Percentiles rank a stretch among this genome's conserved stretches.
Evolutionary conservation across 768 basidiomycete genomes (phyloP).

Genomic region (Tephrocybe sp.): DNA sequence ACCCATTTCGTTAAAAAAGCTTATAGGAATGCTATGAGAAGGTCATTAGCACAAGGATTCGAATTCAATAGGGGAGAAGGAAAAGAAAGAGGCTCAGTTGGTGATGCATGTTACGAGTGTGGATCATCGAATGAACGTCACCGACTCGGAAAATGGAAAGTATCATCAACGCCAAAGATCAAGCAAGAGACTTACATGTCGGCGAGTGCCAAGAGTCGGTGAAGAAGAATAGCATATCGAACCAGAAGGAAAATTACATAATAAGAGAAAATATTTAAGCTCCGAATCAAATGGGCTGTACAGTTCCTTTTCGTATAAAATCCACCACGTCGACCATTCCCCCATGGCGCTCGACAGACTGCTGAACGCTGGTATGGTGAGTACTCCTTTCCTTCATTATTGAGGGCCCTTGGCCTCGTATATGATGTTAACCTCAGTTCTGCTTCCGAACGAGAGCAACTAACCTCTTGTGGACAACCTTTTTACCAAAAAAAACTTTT

Average conservation of each 20-base stretch:
- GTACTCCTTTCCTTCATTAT: constrained; percentile 3
- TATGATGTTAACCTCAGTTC: constrained; percentile 40
- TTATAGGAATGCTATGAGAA: neutral
- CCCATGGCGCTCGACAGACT: neutral
- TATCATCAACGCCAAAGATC: constrained; percentile 54
- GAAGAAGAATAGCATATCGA: neutral
- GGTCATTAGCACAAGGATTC: constrained; percentile 1
- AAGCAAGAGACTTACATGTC: constrained; percentile 30
- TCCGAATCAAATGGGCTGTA: constrained; percentile 40
- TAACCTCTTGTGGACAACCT: constrained; percentile 74
- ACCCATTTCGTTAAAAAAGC: neutral
- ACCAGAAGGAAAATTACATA: neutral
- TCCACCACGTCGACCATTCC: constrained; percentile 5
- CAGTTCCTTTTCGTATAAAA: constrained; percentile 27
- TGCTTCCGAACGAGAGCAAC: constrained; percentile 78
- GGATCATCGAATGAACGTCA: constrained; percentile 70
- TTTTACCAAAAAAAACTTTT: constrained; percentile 55
- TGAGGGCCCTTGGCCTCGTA: neutral
- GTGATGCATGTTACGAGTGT: constrained; percentile 79
- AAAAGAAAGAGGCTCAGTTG: constrained; percentile 44
- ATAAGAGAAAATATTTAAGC: constrained; percentile 15
- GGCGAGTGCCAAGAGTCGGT: neutral
- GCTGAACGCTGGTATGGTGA: constrained; percentile 18
- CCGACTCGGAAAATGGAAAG: constrained; percentile 70
- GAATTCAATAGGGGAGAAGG: constrained; percentile 14